Base-by-base conservation (phyloP, 2,329 filamentous ascomycete genomes). In the Scytalidium sp. region DNA sequence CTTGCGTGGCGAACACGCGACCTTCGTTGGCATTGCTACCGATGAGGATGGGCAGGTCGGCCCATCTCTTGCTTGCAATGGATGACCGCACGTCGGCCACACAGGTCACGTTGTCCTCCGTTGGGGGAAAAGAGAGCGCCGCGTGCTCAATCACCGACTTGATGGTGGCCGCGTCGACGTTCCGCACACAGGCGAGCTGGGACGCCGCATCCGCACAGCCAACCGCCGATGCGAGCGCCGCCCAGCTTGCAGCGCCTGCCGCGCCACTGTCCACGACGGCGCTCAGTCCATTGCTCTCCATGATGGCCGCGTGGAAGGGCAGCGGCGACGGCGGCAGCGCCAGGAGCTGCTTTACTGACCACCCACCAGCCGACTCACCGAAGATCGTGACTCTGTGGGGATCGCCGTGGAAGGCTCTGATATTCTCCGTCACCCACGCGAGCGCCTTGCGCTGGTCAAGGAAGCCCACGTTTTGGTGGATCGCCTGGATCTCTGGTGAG, bases 371-470 rank as follows among this genome's bases (percentile, higher is more conserved):
- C 15, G 56, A 61, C 45, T 62, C 50, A 8, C 60, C 60, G 36
- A 62, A 62, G n/a, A 62, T 42, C 9, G 60, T 63, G 29, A 63
- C 62, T 4, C 52, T 47, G n/a, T 42, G 29, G 2, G 68, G 69
- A 53, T 85, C 75, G 1, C 81, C 83, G 0, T 81, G 81, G 62
- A 86, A 83, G 3, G 64, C 66, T 3, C 64, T 73, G 45, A 83
- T 76, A 62, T 84, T 84, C 23, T 74, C 67, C 52, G 71, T 70
- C 39, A 85, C 74, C 83, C 81, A 86, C 49, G 70, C 66, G 20
- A 85, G 68, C 11, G 79, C 72, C 22, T 75, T 60, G 53, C 78
- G 72, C 64, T 85, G 81, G 58, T 87, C 83, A 51, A 74, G 70
- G 46, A 86, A 65, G 1, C 85, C 85, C 5, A 45, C 41, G 40